Evolutionary conservation across 495 filamentous ascomycete species (phyloP), one percentile per base, ranked within the genome.

Genomic region (Margaritispora aquatica): DNA sequence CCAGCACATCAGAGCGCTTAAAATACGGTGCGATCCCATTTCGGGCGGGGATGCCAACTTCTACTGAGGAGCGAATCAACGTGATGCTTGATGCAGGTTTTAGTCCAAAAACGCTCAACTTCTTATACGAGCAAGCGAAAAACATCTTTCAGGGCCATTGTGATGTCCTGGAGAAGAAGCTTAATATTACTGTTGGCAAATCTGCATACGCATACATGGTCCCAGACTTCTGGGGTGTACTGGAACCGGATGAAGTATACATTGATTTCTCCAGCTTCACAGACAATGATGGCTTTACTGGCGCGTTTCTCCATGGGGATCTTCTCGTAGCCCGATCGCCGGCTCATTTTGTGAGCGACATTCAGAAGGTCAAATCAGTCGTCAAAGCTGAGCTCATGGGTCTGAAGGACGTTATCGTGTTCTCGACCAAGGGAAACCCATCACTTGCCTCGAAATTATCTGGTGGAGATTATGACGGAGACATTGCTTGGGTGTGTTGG

Each of bases 401-500:
- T n/a, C 77, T 96, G 20, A 85, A 87, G 60, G 89, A 97, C 68
- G 88, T 97, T 5, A 87, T 96, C 58, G 82, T 97, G 1, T 97
- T 98, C 64, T 78, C 94, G 0, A 78, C 79, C 0, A 81, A 80
- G 63, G 92, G 94, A 0, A 77, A 78, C 21, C 82, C 90, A 0
- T 64, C 62, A 0, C 78, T 96, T 0, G 94, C 92, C 0, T 81
- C 84, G 29, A 89, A 90, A 69, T 76, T 97, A 0, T 94, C 90
- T 2, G 94, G 93, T 15, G 94, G 94, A 9, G 94, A 98, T 71
- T 97, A 97, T 68, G 93, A 97, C 59, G 94, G 94, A 0, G 94
- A 98, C 63, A 86, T 79, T 41, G 88, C 85, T 0, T 94, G 91
- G 92, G 75, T 96, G 17, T 96, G 92, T 70, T 97, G 91, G 92